Base-by-base conservation (phyloP, 768 basidiomycete species). In the Trametes maxima region DNA sequence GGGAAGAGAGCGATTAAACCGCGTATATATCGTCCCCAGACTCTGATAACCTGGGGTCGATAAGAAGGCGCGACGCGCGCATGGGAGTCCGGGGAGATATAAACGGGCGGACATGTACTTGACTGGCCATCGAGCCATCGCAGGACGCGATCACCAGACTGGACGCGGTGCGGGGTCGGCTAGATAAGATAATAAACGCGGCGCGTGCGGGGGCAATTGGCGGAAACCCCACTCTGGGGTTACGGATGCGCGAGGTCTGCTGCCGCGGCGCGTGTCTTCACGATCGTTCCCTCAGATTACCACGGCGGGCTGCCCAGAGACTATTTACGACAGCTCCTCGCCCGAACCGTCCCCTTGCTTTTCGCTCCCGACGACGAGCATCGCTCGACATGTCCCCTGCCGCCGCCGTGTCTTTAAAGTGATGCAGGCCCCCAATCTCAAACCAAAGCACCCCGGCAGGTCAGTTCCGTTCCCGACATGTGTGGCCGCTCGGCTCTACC, bases 221-320 rank as follows among this genome's bases (percentile, higher is more conserved):
- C 7, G 22, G 12, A 19, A 33, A 33, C 61, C 61, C 44, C 45
- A 62, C 42, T 14, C 14, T 57, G 35, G 33, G 61, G 62, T 57
- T 45, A 13, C 44, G 28, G 25, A n/a, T 24, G 25, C 37, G 22
- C n/a, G 37, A 24, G 22, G 47, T 37, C 8, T 14, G 19, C 4
- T n/a, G 19, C 28, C 39, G 7, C 13, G 12, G 39, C 28, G 42
- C 17, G 51, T 7, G 19, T 16, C 35, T 36, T 58, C 47, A 48
- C 56, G 61, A 62, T 62, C 61, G 49, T 56, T 48, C 25, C 55
- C 61, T 53, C 43, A 56, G 28, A 53, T 57, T 54, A 44, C 57
- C 62, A 63, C 61, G 55, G 51, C 19, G 14, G 10, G 19, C 24
- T 37, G 42, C 47, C 28, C 37, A 17, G 33, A 8, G 24, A 43